phyloP scores from a whole-genome alignment of 306 rosid genomes.

The Cucumis sativus region Cucumber_9930_V3 NC_026657.2:5727001-5727500 shows the following conservation, averaged over 20 bases:
- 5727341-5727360: conserved; percentile 6
- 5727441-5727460: neutral
- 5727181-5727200: conserved; percentile 30
- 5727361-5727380: neutral
- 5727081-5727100: neutral
- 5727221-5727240: conserved; percentile 36
- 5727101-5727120: neutral
- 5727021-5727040: neutral
- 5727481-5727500: neutral
- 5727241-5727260: conserved; percentile 40
- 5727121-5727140: no score
- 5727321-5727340: conserved; percentile 23
- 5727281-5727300: conserved; percentile 22
- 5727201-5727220: conserved; percentile 34
- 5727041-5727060: neutral
- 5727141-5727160: neutral
- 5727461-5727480: neutral
- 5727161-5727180: conserved; percentile 36
- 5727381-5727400: neutral
- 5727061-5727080: neutral
- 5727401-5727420: neutral
- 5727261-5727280: conserved; percentile 47
- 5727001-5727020: neutral
- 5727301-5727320: conserved; percentile 14
- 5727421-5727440: neutral